phyloP scores from a whole-genome alignment of 2,329 filamentous ascomycete genomes.

The Grosmannia clavigera region DNA sequence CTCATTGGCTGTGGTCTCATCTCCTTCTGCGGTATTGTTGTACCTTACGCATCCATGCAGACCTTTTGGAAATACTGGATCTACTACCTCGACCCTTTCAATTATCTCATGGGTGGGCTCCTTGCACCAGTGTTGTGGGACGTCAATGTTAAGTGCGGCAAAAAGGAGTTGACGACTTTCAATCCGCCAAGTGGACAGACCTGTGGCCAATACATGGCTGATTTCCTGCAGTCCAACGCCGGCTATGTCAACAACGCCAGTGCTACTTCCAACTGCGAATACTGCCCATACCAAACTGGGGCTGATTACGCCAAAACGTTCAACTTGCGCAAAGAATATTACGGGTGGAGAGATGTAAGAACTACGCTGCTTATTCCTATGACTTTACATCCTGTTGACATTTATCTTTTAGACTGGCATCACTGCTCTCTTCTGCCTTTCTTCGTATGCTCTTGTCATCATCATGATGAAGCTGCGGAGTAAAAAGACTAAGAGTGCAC shows the following conservation, averaged over 20 bases:
- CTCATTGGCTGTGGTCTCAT: constrained; percentile 43
- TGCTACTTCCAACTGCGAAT: constrained; percentile 40
- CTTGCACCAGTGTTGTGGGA: constrained; percentile 39
- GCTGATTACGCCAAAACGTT: constrained; percentile 47
- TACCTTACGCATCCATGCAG: constrained; percentile 50
- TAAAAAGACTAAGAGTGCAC: constrained; percentile 34
- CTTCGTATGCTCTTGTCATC: constrained; percentile 37
- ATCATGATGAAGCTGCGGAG: constrained; percentile 35
- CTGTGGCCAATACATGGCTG: constrained; percentile 42
- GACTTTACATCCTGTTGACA: not conserved
- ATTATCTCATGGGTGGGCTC: constrained; percentile 46
- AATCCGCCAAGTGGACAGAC: constrained; percentile 37
- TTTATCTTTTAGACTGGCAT: constrained; percentile 29
- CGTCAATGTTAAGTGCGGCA: constrained; percentile 30
- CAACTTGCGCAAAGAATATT: constrained; percentile 47
- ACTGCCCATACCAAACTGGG: constrained; percentile 47
- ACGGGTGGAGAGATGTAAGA: constrained; percentile 51
- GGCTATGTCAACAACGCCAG: constrained; percentile 41
- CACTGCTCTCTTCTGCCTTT: constrained; percentile 41
- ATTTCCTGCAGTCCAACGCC: constrained; percentile 38
- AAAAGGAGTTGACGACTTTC: constrained; percentile 37
- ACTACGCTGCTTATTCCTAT: not conserved
- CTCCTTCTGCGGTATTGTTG: constrained; percentile 63
- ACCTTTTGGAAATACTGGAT: constrained; percentile 58
- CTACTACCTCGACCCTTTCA: constrained; percentile 49